Conservation (phyloP, 768 basidiomycete genomes). For the Paxillus ammoniavirescens region DNA sequence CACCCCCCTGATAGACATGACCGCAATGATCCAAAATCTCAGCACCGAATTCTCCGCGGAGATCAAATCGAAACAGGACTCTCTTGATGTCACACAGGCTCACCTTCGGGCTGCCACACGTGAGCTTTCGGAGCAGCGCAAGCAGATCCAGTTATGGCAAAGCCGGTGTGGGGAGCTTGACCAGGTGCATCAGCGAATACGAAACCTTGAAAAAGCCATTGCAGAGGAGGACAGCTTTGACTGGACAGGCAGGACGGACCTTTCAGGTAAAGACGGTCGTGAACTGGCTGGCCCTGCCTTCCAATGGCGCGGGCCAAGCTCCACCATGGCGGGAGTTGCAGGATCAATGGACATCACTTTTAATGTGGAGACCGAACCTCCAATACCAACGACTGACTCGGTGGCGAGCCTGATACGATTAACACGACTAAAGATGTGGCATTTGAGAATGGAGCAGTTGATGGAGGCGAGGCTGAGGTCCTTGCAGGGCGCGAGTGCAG, state of each 20-base stretch:
- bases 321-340: slow-evolving; percentile 63
- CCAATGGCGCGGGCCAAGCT: slow-evolving; percentile 62
- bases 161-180: slow-evolving; percentile 74
- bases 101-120: slow-evolving; percentile 88
- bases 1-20: slow-evolving; percentile 62
- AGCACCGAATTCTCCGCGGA: slow-evolving; percentile 79
- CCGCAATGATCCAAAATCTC: slow-evolving; percentile 76
- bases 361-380: slow-evolving; percentile 71
- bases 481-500: slow-evolving; percentile 77
- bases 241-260: slow-evolving; percentile 76
- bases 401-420: slow-evolving; percentile 64
- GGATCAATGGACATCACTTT: slow-evolving; percentile 62
- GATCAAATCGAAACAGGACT: slow-evolving; percentile 82
- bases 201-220: slow-evolving; percentile 81
- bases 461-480: slow-evolving; percentile 66
- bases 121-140: slow-evolving; percentile 87
- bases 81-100: slow-evolving; percentile 82
- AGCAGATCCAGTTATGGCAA: slow-evolving; percentile 79
- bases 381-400: slow-evolving; percentile 60
- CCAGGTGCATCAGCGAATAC: slow-evolving; percentile 72
- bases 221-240: slow-evolving; percentile 80
- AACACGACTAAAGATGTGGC: slow-evolving; percentile 80
- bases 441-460: slow-evolving; percentile 71
- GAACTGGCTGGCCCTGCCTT: slow-evolving; percentile 53
- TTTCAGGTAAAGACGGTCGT: slow-evolving; percentile 39